phyloP scores from a whole-genome alignment of 164 flowering plant genomes.

The Liriodendron chinense region DNA sequence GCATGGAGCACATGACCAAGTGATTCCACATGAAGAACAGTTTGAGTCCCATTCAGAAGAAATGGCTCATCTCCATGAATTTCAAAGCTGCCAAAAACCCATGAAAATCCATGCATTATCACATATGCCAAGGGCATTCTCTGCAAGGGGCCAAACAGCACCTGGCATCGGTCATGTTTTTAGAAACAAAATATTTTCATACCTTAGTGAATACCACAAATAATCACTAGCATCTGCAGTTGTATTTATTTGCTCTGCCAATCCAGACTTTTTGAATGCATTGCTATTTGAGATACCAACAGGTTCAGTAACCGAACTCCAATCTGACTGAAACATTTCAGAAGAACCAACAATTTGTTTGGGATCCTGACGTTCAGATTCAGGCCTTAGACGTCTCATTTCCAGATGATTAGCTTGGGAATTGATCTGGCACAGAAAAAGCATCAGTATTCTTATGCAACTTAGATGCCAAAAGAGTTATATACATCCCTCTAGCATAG shows the following conservation, averaged over 20 bases:
- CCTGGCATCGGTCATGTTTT: neutral
- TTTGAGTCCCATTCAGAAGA: conserved; percentile 62
- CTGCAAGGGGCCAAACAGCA: neutral
- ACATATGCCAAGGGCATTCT: neutral
- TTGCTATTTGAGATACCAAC: conserved; percentile 71
- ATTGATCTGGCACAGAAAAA: conserved; percentile 56
- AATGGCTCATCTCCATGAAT: conserved; percentile 50
- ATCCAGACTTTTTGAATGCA: conserved; percentile 55
- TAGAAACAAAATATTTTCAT: conserved; percentile 8
- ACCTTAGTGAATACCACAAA: conserved; percentile 97
- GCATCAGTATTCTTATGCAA: neutral
- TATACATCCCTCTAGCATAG: neutral
- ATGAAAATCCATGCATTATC: neutral
- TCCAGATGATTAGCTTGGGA: conserved; percentile 34
- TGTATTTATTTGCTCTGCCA: conserved; percentile 86
- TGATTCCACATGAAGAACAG: conserved; percentile 75
- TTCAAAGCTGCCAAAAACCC: conserved; percentile 46
- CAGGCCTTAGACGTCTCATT: conserved; percentile 23
- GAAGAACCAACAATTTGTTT: conserved; percentile 33
- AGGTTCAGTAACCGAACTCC: conserved; percentile 87
- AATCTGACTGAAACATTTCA: conserved; percentile 41
- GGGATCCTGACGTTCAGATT: conserved; percentile 37
- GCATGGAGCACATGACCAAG: conserved; percentile 88
- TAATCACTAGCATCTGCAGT: conserved; percentile 97
- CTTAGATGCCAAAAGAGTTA: neutral